A percentile compares a stretch with the other conserved stretches of the same genome.
phyloP scores from a whole-genome alignment of 331 rosid genomes.

The Rhamnella rubrinervis region DNA sequence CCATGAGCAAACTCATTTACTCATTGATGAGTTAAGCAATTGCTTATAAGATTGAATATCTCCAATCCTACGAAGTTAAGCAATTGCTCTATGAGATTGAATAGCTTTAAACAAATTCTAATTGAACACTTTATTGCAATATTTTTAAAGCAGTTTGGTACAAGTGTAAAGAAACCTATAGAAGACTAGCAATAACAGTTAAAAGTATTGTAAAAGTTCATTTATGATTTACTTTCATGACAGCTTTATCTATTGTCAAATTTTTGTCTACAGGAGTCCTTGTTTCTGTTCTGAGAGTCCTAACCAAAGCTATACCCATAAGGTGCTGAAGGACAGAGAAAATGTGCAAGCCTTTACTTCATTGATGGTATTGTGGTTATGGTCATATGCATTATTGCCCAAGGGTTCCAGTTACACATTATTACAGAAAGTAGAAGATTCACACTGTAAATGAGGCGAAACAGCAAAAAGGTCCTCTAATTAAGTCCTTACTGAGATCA shows the following conservation, averaged over 20 bases:
- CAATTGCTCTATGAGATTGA: too few species aligned
- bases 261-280: slow-evolving; percentile 61
- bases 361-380: slow-evolving; percentile 48
- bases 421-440: slow-evolving; percentile 58
- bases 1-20: too few species aligned
- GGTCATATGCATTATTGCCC: slow-evolving; percentile 20
- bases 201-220: not conserved
- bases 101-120: too few species aligned
- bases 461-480: slow-evolving; percentile 43
- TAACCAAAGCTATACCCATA: slow-evolving; percentile 64
- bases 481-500: slow-evolving; percentile 53
- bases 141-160: too few species aligned
- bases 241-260: not conserved
- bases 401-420: slow-evolving; percentile 76
- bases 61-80: too few species aligned
- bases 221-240: not conserved
- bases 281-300: slow-evolving; percentile 50
- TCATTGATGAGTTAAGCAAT: too few species aligned
- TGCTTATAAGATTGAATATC: too few species aligned
- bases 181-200: too few species aligned
- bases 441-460: slow-evolving; percentile 28
- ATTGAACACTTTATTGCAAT: too few species aligned
- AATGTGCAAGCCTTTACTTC: slow-evolving; percentile 64
- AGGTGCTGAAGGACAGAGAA: slow-evolving; percentile 53
- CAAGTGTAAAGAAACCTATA: too few species aligned